These are phyloP conservation scores for Leccinum uliginosum DNA, from an alignment of 768 basidiomycete genomes.

Conservation along the genomic window DNA sequence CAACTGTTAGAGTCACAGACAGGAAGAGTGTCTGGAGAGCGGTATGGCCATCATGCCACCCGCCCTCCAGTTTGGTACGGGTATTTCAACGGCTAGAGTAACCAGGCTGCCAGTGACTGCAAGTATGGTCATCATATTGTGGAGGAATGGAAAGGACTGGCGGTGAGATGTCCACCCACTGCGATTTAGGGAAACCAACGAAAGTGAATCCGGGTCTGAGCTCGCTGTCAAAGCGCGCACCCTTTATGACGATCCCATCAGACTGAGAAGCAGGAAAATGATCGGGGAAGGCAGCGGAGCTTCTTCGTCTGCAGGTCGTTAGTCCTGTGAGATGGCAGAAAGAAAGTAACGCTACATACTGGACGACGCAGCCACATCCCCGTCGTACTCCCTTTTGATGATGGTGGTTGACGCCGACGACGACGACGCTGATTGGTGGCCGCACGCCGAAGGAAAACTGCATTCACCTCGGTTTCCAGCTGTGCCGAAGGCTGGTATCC, in stretches of 20 bases:
- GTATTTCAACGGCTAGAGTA: background rate
- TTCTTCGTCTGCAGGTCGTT: too few species aligned
- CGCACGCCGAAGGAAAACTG: background rate
- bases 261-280: too few species aligned
- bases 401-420: too few species aligned
- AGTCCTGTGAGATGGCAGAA: too few species aligned
- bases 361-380: background rate
- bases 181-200: too few species aligned
- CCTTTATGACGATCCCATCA: too few species aligned
- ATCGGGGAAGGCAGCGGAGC: too few species aligned
- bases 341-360: background rate
- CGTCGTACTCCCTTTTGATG: conserved; percentile 16
- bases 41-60: background rate
- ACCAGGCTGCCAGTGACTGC: background rate
- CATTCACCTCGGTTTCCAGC: conserved; percentile 4
- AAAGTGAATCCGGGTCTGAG: too few species aligned
- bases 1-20: background rate
- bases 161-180: too few species aligned
- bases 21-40: background rate
- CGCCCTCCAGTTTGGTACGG: background rate
- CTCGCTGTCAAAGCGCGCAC: too few species aligned
- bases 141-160: background rate
- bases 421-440: background rate
- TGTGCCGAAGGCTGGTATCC: background rate
- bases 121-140: background rate